A percentile compares a stretch with the other conserved stretches of the same genome.
These are phyloP conservation scores for Pseudogymnoascus sp. DNA, from an alignment of 2,329 filamentous ascomycete genomes.

Conservation along the genomic window DNA sequence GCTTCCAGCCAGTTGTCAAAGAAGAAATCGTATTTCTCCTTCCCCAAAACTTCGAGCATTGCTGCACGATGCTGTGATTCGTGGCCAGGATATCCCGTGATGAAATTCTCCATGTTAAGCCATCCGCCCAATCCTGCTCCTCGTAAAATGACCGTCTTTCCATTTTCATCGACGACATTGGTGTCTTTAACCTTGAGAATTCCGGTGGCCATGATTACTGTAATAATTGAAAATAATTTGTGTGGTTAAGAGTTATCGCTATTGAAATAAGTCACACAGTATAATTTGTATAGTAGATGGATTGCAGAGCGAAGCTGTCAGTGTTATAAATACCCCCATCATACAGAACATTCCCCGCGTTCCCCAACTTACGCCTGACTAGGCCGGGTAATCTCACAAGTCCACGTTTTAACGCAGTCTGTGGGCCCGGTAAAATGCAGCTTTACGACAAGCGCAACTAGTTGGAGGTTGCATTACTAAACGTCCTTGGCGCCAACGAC, in stretches of 20 bases:
- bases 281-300: not conserved
- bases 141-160: constrained; percentile 30
- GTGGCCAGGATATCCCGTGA: constrained; percentile 51
- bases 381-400: not conserved
- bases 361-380: not conserved
- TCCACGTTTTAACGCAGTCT: not conserved
- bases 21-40: constrained; percentile 48
- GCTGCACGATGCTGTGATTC: constrained; percentile 46
- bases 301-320: not conserved
- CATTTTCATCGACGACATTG: constrained; percentile 29
- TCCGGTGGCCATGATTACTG: constrained; percentile 18
- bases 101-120: constrained; percentile 52
- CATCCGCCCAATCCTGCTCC: constrained; percentile 34
- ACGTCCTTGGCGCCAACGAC: not conserved
- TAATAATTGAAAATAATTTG: not conserved
- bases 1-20: constrained; percentile 48
- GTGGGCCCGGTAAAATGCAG: not conserved
- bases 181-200: constrained; percentile 29
- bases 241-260: not conserved
- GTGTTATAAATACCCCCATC: not conserved
- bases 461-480: not conserved
- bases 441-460: not conserved
- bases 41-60: constrained; percentile 42
- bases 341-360: not conserved
- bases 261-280: not conserved